Percentiles rank a stretch among this genome's conserved stretches.
Evolutionary conservation across 768 basidiomycete genomes (phyloP).

Genomic region (Xerocomus brunneocitrinus): DNA sequence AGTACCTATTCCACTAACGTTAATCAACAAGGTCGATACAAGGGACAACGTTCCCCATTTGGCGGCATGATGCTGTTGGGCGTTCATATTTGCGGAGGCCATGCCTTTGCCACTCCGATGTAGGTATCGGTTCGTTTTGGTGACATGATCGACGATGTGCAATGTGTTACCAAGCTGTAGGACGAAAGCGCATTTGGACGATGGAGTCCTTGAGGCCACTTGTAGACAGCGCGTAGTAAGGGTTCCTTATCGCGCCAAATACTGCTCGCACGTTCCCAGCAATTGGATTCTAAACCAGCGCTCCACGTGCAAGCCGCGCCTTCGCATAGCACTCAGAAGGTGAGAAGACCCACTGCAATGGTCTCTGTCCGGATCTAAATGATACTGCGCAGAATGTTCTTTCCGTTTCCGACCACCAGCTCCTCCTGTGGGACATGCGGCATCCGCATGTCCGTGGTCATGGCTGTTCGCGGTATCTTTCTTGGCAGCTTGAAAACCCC

Average conservation of each 20-base stretch:
- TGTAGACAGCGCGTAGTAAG: neutral
- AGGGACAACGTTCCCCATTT: neutral
- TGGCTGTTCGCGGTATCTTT: conserved; percentile 13
- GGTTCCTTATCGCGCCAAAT: neutral
- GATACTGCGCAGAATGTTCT: conserved; percentile 13
- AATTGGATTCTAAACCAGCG: conserved; percentile 1
- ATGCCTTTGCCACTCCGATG: neutral
- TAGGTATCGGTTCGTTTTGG: neutral
- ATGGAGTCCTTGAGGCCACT: neutral
- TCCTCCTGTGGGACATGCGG: conserved; percentile 12
- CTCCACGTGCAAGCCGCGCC: neutral
- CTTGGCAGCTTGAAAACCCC: conserved; percentile 9
- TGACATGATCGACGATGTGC: neutral
- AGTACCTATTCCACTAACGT: neutral
- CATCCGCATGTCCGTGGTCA: conserved; percentile 11
- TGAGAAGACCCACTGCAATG: conserved; percentile 10
- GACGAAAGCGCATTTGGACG: neutral
- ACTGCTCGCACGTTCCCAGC: neutral
- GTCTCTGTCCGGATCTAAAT: conserved; percentile 4
- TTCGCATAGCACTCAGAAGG: conserved; percentile 16
- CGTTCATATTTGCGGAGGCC: neutral
- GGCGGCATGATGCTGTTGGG: neutral
- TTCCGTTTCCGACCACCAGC: conserved; percentile 2
- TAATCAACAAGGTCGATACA: neutral
- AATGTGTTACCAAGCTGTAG: neutral